These are phyloP conservation scores for Nectriaceae sp. DNA, from an alignment of 2,329 filamentous ascomycete species.

Conservation along the genomic window DNA sequence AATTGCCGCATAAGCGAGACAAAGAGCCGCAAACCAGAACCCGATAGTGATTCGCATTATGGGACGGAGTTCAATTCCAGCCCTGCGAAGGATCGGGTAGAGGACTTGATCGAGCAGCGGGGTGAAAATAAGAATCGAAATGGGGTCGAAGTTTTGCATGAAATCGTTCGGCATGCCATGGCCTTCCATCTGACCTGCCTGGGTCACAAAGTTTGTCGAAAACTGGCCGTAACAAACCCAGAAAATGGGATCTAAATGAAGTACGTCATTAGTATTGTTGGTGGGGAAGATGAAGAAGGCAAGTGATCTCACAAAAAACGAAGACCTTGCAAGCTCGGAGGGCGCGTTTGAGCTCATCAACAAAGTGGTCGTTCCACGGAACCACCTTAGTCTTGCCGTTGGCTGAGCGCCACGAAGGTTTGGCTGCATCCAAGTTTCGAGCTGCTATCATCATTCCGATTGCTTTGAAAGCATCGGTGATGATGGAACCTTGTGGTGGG, in stretches of 20 bases:
- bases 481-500: slow-evolving; percentile 61
- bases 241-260: slow-evolving; percentile 56
- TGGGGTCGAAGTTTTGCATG: slow-evolving; percentile 68
- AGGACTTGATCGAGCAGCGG: slow-evolving; percentile 62
- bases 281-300: no score
- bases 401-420: slow-evolving; percentile 64
- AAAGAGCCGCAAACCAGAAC: slow-evolving; percentile 55
- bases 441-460: slow-evolving; percentile 41
- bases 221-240: slow-evolving; percentile 72
- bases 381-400: slow-evolving; percentile 45
- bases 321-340: slow-evolving; percentile 73
- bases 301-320: slow-evolving; percentile 49
- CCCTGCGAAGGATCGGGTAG: slow-evolving; percentile 61
- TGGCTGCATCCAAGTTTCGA: slow-evolving; percentile 60
- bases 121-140: slow-evolving; percentile 67
- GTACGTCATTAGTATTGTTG: neutral
- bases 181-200: slow-evolving; percentile 57
- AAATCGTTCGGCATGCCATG: slow-evolving; percentile 71
- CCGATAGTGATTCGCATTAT: slow-evolving; percentile 67
- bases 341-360: slow-evolving; percentile 70
- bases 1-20: slow-evolving; percentile 61
- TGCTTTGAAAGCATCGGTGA: slow-evolving; percentile 63
- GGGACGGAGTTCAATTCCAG: slow-evolving; percentile 62
- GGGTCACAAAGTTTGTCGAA: slow-evolving; percentile 66
- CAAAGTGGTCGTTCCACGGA: slow-evolving; percentile 69